Conservation (phyloP, 2,329 filamentous ascomycete genomes). For the Hortaea sp. region DNA sequence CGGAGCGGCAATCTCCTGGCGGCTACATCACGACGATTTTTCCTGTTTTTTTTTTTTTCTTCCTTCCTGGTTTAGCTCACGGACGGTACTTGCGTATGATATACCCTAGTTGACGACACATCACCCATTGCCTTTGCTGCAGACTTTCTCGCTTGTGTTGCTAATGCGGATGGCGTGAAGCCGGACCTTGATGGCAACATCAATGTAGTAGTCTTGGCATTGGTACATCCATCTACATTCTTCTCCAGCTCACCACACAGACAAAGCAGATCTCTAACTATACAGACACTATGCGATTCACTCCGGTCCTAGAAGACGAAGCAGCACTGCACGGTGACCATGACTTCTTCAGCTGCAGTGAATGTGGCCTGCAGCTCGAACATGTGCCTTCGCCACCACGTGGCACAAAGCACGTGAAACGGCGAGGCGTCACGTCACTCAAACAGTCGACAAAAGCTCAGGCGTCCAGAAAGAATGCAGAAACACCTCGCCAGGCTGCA, state of each 20-base stretch:
- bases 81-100: not conserved
- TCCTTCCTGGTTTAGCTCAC: not conserved
- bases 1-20: not conserved
- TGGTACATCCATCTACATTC: not conserved
- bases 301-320: not conserved
- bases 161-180: not conserved
- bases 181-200: not conserved
- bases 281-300: not conserved
- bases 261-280: not conserved
- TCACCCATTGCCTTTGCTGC: not conserved
- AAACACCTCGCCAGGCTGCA: too few species aligned
- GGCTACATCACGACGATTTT: not conserved
- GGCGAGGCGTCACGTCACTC: too few species aligned
- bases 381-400: too few species aligned
- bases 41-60: not conserved
- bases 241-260: not conserved
- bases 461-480: too few species aligned
- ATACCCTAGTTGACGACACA: not conserved
- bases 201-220: too few species aligned
- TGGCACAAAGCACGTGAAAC: too few species aligned
- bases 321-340: not conserved
- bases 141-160: not conserved
- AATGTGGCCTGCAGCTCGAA: not conserved
- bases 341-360: not conserved
- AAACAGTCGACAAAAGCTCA: too few species aligned